These are phyloP conservation scores for Backusella macrospora DNA, from an alignment of 192 early-diverging fungal genomes.

Conservation along the genomic window DNA sequence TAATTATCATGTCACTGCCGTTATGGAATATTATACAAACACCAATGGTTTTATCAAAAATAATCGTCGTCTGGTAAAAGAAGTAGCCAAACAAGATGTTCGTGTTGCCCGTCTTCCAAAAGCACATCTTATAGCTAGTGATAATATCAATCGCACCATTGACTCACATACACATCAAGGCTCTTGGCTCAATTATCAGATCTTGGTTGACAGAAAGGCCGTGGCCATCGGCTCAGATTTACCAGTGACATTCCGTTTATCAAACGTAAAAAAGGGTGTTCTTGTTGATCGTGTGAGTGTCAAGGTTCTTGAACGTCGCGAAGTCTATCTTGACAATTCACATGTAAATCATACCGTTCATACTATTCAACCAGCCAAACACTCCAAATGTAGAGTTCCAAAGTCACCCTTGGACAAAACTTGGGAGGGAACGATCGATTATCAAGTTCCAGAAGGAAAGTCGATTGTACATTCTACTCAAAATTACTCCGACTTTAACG, in stretches of 20 bases:
- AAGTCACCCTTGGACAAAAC: not conserved
- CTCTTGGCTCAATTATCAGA: conserved; percentile 11
- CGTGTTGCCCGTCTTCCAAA: conserved; percentile 6
- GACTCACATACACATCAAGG: conserved; percentile 14
- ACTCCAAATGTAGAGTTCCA: not conserved
- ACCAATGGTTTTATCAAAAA: not conserved
- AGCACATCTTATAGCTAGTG: not conserved
- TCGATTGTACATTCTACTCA: conserved; percentile 14
- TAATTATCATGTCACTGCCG: conserved; percentile 2
- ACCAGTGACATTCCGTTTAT: not conserved
- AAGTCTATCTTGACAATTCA: not conserved
- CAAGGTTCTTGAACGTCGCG: conserved; percentile 12
- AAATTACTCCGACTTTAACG: conserved; percentile 4
- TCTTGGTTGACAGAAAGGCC: conserved; percentile 9
- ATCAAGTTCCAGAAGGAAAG: not conserved
- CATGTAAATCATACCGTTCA: not conserved
- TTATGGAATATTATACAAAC: not conserved
- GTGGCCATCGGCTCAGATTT: conserved; percentile 5
- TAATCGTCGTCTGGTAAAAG: not conserved
- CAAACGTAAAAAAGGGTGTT: not conserved
- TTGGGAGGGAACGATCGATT: conserved; percentile 7
- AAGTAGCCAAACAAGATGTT: not conserved
- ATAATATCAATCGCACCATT: not conserved
- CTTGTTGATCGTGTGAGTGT: not conserved
- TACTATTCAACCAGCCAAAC: not conserved